Base-by-base conservation (phyloP, 345 rosid genomes). In the Camelina sativa region DNA sequence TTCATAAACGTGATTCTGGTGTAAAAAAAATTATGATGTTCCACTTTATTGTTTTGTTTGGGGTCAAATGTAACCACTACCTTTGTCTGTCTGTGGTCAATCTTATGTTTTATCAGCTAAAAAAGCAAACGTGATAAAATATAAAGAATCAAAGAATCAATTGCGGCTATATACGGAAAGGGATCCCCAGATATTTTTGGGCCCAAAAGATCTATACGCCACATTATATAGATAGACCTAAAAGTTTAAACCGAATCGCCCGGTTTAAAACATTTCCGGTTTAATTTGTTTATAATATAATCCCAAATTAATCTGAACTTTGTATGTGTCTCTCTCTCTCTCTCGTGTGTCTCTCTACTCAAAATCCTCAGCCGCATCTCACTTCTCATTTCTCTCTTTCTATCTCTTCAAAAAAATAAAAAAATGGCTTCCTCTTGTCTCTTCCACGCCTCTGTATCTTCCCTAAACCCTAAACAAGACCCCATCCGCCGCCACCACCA, bases 391-490 rank as follows among this genome's bases (percentile, higher is more conserved):
- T 28, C 48, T 22, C 65, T 32, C 20, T 65, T 6, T 43, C 75
- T 35, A 20, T 62, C 71, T 55, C 54, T n/a, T 38, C 37, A 34
- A 34, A 34, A 32, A 34, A 34, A 34, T 34, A 5, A 23, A 54
- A 11, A 85, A 15, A 85, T 85, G 89, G 83, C 87, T 61, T 76
- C 80, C 37, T 76, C 70, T 38, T 76, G 62, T 0, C 62, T 82
- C 32, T 60, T 79, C 62, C 62, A 79, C 12, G 66, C 83, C 60
- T 76, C 85, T 46, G 62, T 80, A 10, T 74, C 82, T 34, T 69
- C 83, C 19, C 54, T 80, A 53, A 67, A 54, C 64, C 74, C 73
- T 65, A 79, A 78, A 51, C 80, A 64, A 34, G 68, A 65, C 59
- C 37, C 71, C 0, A 40, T 76, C 73, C 71, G 76, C 66, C 86